A percentile compares a stretch with the other conserved stretches of the same genome.
phyloP scores from a whole-genome alignment of 768 basidiomycete genomes.

The Xerocomellus dryophilus region DNA sequence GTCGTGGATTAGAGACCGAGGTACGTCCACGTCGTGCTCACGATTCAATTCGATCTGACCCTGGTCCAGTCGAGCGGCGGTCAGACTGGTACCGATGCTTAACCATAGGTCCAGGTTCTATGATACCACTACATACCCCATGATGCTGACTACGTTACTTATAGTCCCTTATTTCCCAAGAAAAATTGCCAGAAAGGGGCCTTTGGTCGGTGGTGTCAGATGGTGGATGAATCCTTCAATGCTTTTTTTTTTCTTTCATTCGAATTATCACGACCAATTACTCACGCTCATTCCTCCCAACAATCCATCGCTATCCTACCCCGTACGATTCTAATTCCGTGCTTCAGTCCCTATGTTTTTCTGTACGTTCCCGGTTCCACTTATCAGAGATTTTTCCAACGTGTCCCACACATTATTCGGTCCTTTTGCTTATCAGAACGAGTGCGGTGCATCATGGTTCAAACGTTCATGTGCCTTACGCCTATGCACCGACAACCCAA shows the following conservation, averaged over 20 bases:
- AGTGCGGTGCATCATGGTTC: not conserved
- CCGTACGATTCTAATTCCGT: not conserved
- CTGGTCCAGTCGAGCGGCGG: not conserved
- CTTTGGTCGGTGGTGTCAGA: not conserved
- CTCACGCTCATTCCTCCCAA: conserved; percentile 1
- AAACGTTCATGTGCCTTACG: not conserved
- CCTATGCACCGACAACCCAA: too few species aligned
- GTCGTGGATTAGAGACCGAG: not conserved
- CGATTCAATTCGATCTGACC: not conserved
- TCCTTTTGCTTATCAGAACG: not conserved
- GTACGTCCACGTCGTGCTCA: not conserved
- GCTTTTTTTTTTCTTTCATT: not conserved
- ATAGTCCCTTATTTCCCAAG: not conserved
- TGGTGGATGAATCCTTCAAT: not conserved
- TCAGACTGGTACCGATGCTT: not conserved
- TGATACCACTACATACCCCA: fast-evolving
- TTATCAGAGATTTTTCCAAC: not conserved
- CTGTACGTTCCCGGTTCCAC: not conserved
- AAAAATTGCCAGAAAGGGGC: not conserved
- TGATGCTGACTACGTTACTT: not conserved
- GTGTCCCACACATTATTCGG: not conserved
- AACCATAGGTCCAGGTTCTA: not conserved
- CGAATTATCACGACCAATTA: not conserved
- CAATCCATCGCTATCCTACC: not conserved
- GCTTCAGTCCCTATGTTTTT: not conserved